A percentile compares a stretch with the other conserved stretches of the same genome.
phyloP scores from a whole-genome alignment of 768 basidiomycete genomes.

The Boletus edulis region DNA sequence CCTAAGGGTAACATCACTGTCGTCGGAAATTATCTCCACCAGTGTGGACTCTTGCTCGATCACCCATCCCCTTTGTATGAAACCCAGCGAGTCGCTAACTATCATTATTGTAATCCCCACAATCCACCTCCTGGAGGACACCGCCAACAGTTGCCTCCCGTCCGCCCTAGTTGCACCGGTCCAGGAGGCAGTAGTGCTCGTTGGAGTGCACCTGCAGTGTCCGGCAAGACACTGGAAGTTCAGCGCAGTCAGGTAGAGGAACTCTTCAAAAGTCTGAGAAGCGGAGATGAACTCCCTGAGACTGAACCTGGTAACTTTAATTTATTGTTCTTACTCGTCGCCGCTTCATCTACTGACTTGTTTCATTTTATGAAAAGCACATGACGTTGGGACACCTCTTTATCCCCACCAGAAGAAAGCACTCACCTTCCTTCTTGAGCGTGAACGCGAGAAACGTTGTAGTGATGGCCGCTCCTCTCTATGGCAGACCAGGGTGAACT shows the following conservation, averaged over 20 bases:
- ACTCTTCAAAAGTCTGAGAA: constrained; percentile 84
- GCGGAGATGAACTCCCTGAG: constrained; percentile 83
- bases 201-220: constrained; percentile 56
- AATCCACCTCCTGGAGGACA: constrained; percentile 73
- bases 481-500: constrained; percentile 61
- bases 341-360: constrained; percentile 12
- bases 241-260: constrained; percentile 94
- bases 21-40: constrained; percentile 73
- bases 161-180: constrained; percentile 40
- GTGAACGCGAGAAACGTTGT: constrained; percentile 65
- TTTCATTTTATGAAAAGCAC: constrained; percentile 38
- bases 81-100: constrained; percentile 51
- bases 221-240: constrained; percentile 82
- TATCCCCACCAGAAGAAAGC: constrained; percentile 99
- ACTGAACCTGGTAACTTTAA: constrained; percentile 74
- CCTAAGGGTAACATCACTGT: constrained; percentile 89
- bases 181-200: constrained; percentile 39
- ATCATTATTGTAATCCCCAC: constrained; percentile 88
- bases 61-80: constrained; percentile 76
- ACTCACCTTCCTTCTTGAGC: constrained; percentile 89
- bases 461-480: constrained; percentile 65
- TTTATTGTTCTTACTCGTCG: constrained; percentile 14
- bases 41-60: constrained; percentile 68
- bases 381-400: constrained; percentile 77
- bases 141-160: constrained; percentile 38